Conservation (phyloP, 371 early-diverging fungal species). For the Apophysomyces elegans region DNA sequence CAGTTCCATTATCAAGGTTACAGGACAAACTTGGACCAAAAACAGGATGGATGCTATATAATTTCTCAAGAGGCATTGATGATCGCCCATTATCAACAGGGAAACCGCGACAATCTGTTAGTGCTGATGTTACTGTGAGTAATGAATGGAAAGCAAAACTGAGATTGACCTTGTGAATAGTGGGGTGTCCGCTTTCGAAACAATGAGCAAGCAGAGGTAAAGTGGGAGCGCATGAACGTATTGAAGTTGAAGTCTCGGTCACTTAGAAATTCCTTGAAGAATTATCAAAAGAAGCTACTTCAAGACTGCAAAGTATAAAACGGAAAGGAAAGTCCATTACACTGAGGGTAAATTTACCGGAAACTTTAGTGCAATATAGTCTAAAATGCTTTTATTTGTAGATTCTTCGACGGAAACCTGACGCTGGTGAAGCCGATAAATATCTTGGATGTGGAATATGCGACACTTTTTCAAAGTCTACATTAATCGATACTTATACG, state of each 20-base stretch:
- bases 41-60: conserved; percentile 66
- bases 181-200: conserved; percentile 90
- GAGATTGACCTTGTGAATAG: conserved; percentile 17
- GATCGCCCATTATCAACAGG: conserved; percentile 61
- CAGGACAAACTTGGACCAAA: conserved; percentile 74
- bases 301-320: conserved; percentile 50
- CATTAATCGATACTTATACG: conserved; percentile 46
- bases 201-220: conserved; percentile 61
- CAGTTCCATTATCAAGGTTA: conserved; percentile 38
- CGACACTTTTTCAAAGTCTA: conserved; percentile 64
- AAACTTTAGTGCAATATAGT: not conserved
- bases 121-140: conserved; percentile 69
- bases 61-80: conserved; percentile 80
- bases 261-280: conserved; percentile 50
- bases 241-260: not conserved
- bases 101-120: conserved; percentile 76
- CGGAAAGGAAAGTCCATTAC: conserved; percentile 57
- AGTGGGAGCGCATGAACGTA: not conserved
- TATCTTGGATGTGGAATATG: conserved; percentile 72
- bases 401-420: conserved; percentile 51
- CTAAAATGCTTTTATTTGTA: conserved; percentile 15
- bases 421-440: conserved; percentile 57
- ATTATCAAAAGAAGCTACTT: conserved; percentile 57
- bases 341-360: conserved; percentile 52
- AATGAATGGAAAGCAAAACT: not conserved